phyloP scores from a whole-genome alignment of 208 protist species.

The Leptomonas seymouri region DNA sequence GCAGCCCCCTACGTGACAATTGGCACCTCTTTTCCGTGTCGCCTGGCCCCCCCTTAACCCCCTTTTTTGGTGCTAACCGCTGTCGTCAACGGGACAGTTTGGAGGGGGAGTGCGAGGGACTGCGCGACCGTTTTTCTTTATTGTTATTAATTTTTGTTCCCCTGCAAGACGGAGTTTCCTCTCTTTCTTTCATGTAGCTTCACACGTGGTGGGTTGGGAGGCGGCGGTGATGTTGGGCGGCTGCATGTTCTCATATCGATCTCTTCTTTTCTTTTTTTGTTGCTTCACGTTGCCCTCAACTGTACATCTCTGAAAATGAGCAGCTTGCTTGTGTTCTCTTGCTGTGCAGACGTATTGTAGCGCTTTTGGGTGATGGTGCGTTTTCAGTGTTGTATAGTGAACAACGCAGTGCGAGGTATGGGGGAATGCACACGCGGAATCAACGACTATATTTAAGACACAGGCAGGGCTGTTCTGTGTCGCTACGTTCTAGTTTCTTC shows the following conservation, averaged over 20 bases:
- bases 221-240: neutral
- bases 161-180: slow-evolving; percentile 11
- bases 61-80: neutral
- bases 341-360: slow-evolving; percentile 5
- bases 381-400: slow-evolving; percentile 25
- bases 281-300: slow-evolving; percentile 1
- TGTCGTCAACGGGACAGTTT: neutral
- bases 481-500: too few species aligned
- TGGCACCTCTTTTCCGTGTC: neutral
- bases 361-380: slow-evolving; percentile 17
- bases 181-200: neutral
- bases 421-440: neutral
- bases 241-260: slow-evolving; percentile 1
- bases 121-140: slow-evolving; percentile 7
- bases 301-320: neutral
- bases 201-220: neutral
- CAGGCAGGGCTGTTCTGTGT: too few species aligned
- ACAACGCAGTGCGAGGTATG: neutral
- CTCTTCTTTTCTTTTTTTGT: slow-evolving; percentile 1
- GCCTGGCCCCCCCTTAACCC: neutral
- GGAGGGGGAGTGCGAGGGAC: neutral
- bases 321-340: slow-evolving; percentile 25
- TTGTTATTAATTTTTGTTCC: too few species aligned
- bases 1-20: slow-evolving; percentile 7
- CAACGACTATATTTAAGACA: neutral